Evolutionary conservation across 2,329 filamentous ascomycete genomes (phyloP).

Genomic region (Decorospora gaudefroyi): DNA sequence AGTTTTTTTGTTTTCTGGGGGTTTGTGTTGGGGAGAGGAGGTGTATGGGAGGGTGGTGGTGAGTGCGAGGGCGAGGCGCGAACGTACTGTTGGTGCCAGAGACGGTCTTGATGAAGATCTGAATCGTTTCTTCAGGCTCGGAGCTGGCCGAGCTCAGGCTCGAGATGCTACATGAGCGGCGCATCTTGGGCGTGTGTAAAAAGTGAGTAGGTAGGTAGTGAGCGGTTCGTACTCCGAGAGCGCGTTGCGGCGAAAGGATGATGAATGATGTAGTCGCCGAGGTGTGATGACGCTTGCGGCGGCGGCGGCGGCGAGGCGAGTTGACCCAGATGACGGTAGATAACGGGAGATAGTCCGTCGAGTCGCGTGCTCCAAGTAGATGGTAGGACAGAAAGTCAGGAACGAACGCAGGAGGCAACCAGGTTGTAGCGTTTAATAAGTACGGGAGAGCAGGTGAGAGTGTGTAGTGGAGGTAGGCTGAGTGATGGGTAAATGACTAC

Average conservation of each 20-base stretch:
- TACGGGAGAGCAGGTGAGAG: neutral
- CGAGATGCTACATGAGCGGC: constrained; percentile 47
- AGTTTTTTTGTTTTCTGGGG: neutral
- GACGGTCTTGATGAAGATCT: constrained; percentile 65
- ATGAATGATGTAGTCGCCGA: constrained; percentile 6
- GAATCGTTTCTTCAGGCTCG: constrained; percentile 59
- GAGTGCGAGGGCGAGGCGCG: too few species aligned
- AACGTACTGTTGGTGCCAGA: constrained; percentile 60
- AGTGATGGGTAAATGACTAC: constrained; percentile 7
- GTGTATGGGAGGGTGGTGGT: too few species aligned
- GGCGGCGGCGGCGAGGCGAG: constrained; percentile 16
- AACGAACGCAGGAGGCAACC: neutral
- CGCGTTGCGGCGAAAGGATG: neutral
- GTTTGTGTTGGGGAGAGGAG: too few species aligned
- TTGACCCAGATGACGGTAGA: constrained; percentile 16
- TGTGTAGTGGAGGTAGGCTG: neutral
- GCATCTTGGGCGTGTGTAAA: constrained; percentile 35
- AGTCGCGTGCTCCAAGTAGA: neutral
- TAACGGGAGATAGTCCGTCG: constrained; percentile 1
- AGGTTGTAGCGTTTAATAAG: neutral
- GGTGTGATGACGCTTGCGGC: constrained; percentile 19
- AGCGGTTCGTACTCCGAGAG: too few species aligned
- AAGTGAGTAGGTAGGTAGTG: constrained; percentile 9
- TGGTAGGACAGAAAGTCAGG: neutral
- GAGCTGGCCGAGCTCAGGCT: constrained; percentile 50